phyloP scores from a whole-genome alignment of 495 filamentous ascomycete genomes.

The Aspergillus egyptiacus region DNA sequence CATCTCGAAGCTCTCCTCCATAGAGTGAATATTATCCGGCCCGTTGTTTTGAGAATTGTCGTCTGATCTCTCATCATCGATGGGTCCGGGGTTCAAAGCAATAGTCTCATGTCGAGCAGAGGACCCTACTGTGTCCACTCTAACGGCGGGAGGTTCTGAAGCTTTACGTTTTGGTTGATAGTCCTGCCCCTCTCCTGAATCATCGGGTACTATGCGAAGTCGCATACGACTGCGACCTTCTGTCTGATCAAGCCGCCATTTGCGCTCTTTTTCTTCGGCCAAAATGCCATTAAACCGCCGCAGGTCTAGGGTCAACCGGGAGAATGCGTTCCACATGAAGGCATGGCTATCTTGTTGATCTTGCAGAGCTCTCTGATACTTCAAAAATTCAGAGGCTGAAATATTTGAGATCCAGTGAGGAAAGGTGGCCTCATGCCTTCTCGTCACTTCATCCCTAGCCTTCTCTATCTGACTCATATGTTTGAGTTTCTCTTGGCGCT shows the following conservation, averaged over 20 bases:
- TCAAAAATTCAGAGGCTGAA: constrained; percentile 83
- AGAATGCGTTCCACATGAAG: constrained; percentile 67
- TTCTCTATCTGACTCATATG: constrained; percentile 66
- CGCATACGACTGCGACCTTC: constrained; percentile 96
- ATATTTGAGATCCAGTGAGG: constrained; percentile 92
- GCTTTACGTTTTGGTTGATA: constrained; percentile 81
- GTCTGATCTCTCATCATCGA: constrained; percentile 26
- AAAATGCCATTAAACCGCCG: constrained; percentile 73
- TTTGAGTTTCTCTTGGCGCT: constrained; percentile 74
- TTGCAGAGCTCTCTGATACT: constrained; percentile 78
- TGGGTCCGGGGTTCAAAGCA: constrained; percentile 29
- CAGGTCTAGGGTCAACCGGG: constrained; percentile 66
- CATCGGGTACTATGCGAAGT: constrained; percentile 73
- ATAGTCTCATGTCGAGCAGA: constrained; percentile 30
- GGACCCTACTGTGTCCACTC: constrained; percentile 32
- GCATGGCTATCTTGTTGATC: constrained; percentile 83
- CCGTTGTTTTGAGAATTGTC: constrained; percentile 29
- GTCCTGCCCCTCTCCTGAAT: constrained; percentile 57
- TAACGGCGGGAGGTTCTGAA: constrained; percentile 40
- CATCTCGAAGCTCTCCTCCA: constrained; percentile 90
- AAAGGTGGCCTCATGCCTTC: constrained; percentile 75
- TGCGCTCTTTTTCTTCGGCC: constrained; percentile 54
- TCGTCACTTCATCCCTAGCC: constrained; percentile 60
- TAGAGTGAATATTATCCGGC: constrained; percentile 37
- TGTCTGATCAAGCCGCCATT: constrained; percentile 90